Evolutionary conservation across 2,329 filamentous ascomycete genomes (phyloP).

Genomic region (Alternaria infectoria): DNA sequence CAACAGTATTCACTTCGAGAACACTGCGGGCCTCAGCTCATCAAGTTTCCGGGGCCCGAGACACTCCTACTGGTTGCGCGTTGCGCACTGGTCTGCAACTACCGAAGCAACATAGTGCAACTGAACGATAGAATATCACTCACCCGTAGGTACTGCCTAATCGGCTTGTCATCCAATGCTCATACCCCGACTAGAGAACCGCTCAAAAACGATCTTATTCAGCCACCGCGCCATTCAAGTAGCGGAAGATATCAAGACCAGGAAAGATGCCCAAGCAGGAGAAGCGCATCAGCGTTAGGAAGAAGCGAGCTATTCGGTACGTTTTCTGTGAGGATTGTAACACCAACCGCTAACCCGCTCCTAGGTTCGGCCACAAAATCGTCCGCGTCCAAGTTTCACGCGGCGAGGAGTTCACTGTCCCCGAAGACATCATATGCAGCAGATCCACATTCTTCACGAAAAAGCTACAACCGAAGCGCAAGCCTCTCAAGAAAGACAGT

Average conservation of each 20-base stretch:
- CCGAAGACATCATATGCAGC: not conserved
- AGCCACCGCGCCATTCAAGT: not conserved
- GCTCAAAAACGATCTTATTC: not conserved
- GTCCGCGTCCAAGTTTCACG: not conserved
- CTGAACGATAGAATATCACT: not conserved
- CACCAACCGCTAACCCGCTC: not conserved
- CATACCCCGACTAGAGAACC: not conserved
- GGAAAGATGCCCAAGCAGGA: not conserved
- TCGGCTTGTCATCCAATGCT: not conserved
- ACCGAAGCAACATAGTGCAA: not conserved
- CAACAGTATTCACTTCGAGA: not conserved
- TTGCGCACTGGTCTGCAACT: not conserved
- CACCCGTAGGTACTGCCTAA: not conserved
- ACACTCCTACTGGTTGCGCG: not conserved
- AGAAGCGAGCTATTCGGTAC: not conserved
- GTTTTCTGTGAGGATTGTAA: not conserved
- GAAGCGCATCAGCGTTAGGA: not conserved
- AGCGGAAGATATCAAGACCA: not conserved
- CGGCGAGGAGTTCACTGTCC: not conserved
- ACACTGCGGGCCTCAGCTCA: not conserved
- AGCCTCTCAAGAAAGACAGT: not conserved
- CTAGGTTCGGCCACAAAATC: not conserved
- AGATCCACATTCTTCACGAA: not conserved
- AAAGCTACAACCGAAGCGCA: not conserved
- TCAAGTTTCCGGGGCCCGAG: not conserved